Percentiles rank a stretch among this genome's conserved stretches.
Evolutionary conservation across 176 grass and related monocot genomes (phyloP).

Genomic region (Zea luxurians): DNA sequence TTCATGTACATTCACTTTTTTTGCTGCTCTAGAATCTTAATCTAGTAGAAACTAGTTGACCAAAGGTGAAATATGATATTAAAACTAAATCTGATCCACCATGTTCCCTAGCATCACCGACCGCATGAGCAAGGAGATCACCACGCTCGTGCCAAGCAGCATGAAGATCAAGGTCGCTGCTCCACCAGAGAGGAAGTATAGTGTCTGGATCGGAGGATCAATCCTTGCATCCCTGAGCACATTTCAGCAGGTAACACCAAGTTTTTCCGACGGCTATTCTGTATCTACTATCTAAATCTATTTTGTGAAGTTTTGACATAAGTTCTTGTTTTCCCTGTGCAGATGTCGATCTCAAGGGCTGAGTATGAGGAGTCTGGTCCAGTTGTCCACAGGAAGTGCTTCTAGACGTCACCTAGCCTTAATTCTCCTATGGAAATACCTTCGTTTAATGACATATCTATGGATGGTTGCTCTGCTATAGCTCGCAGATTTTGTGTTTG

Average conservation of each 20-base stretch:
- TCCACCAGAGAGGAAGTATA: conserved; percentile 85
- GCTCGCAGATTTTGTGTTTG: too few species aligned
- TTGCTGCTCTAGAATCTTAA: conserved; percentile 9
- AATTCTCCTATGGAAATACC: too few species aligned
- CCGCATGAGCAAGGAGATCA: conserved; percentile 90
- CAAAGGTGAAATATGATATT: neutral
- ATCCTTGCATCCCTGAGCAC: conserved; percentile 88
- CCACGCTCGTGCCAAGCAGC: conserved; percentile 73
- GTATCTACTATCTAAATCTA: too few species aligned
- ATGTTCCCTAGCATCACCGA: conserved; percentile 84
- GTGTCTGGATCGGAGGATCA: conserved; percentile 85
- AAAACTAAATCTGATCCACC: conserved; percentile 49
- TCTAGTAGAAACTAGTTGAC: neutral
- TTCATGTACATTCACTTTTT: conserved; percentile 5
- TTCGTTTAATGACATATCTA: too few species aligned
- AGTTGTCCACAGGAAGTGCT: conserved; percentile 87
- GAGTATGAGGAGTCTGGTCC: conserved; percentile 83
- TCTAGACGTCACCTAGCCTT: conserved; percentile 39
- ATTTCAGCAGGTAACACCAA: conserved; percentile 72
- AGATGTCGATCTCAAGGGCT: too few species aligned
- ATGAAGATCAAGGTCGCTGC: conserved; percentile 94
- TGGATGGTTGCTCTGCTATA: too few species aligned
- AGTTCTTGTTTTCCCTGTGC: too few species aligned
- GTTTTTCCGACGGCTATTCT: neutral
- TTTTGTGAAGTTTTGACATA: too few species aligned